A percentile compares a stretch with the other conserved stretches of the same genome.
Conservation (phyloP, 805 yeast species). For the Ogataea pilisensis region DNA sequence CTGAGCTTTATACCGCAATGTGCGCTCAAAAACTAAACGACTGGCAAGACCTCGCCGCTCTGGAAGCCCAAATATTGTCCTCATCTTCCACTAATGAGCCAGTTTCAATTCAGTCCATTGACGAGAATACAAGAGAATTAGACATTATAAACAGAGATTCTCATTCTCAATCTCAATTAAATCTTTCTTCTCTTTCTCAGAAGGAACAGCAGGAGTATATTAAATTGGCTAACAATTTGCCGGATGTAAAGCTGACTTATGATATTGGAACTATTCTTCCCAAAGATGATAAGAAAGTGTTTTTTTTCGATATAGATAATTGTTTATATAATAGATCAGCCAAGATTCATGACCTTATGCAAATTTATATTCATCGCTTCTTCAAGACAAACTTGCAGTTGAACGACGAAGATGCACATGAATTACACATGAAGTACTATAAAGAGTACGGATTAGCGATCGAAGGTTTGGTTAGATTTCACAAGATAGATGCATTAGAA, state of each 20-base stretch:
- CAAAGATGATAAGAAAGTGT: constrained; percentile 32
- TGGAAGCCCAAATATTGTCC: background rate
- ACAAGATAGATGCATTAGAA: constrained; percentile 79
- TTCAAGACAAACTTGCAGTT: constrained; percentile 63
- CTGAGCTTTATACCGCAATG: too few relatives aligned
- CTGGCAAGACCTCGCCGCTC: background rate
- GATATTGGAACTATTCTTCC: constrained; percentile 25
- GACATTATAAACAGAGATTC: constrained; percentile 7
- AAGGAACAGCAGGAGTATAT: constrained; percentile 11
- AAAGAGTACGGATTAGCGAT: constrained; percentile 87
- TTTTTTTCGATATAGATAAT: constrained; percentile 92
- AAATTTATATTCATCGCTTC: constrained; percentile 73
- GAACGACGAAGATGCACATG: constrained; percentile 67
- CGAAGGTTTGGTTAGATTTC: constrained; percentile 74
- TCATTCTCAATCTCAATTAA: constrained; percentile 12
- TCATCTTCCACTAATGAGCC: background rate
- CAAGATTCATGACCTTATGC: constrained; percentile 84
- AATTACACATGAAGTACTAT: constrained; percentile 71
- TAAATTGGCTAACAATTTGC: constrained; percentile 18
- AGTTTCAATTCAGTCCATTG: too few relatives aligned
- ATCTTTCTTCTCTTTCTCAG: background rate
- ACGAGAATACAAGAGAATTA: constrained; percentile 1
- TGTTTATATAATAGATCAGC: constrained; percentile 77
- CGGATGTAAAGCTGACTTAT: constrained; percentile 25
- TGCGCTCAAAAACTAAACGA: background rate